Base-by-base conservation (phyloP, 345 rosid genomes). In the Syzygium aromaticum region DNA sequence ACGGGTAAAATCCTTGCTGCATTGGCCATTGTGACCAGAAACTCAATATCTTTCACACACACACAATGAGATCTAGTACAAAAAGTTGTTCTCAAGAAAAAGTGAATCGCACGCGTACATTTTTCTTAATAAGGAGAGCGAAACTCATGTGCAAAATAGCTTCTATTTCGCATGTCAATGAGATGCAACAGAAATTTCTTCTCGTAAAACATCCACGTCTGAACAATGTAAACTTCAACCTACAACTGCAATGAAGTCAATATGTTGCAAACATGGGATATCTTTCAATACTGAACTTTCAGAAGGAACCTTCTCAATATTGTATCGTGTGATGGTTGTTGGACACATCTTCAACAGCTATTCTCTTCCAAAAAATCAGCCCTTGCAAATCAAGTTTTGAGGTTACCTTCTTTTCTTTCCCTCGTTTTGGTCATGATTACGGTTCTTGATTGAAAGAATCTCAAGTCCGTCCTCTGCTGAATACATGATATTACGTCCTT, bases 1-100 rank as follows among this genome's bases (percentile, higher is more conserved):
- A 94, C 96, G 88, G 98, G 98, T 97, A 14, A 51, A 64, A 53
- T n/a, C 25, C 54, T 49, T 16, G 40, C 57, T 49, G 57, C 40
- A 49, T 84, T 51, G 19, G 13, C 25, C 33, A 49, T 46, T 51
- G 21, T 84, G 33, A 30, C 4, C 85, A 25, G 21, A 14, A 56
- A 51, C 46, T 73, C 10, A 25, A 33, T 73, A 73, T 73, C 49
- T 73, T 19, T 38, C 49, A 40, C 80, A 73, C 54, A 27, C 22
- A 27, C 85, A 82, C 38, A 67, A 16, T 82, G 33, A 82, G 53
- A 82, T 82, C 85, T 82, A 51, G 85, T 51, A 46, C 85, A 16
- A 6, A 51, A 84, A 30, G 49, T 19, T 73, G 82, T 73, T 73
- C 49, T 33, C 49, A 19, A 73, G 82, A 73, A 38, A 1, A 73